Evolutionary conservation across 306 rosid species (phyloP), one percentile per base, ranked within the genome.

Genomic region (Vigna reflexopilosa): DNA sequence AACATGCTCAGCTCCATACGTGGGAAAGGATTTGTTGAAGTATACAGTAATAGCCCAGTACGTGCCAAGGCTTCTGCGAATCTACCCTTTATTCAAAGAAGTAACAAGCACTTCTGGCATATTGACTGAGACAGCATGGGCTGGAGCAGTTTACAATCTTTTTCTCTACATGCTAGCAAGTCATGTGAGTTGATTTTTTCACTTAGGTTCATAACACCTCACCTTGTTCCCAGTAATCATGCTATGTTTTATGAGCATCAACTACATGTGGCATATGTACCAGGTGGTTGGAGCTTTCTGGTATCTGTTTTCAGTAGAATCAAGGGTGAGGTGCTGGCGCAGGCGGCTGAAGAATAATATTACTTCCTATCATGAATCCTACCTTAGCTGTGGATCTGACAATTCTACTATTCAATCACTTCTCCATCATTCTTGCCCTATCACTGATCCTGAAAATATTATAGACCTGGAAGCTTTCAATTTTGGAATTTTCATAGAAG

Each of bases 51-150:
- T 91, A 48, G 20, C 66, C 2, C 99, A 95, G 44, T 93, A 86
- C 62, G 82, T 85, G 64, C 97, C 98, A 6, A 93, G 99, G 74
- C 36, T 91, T 52, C 4, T 84, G 48, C 75, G 99, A 58, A 86
- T 91, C 28, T 55, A 34, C 87, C 94, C 94, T 1, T 77, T 93
- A 50, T 90, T 80, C 78, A 82, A 73, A 74, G 93, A 91, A 91
- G 94, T 93, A 65, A 93, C 91, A 9, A 89, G 86, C 70, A 86
- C 90, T 57, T 86, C 87, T 44, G 99, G 99, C 75, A 88, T 86
- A 81, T 83, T 95, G 50, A 91, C 98, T 47, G 96, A 93, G 85
- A 95, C 91, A 12, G 94, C 96, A 6, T 95, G 97, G 98, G 90
- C 89, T 75, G 93, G 94, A 76, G 98, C 99, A 82, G 96, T 88